Base-by-base conservation (phyloP, 768 basidiomycete genomes). In the Gymnopilus dilepis region DNA sequence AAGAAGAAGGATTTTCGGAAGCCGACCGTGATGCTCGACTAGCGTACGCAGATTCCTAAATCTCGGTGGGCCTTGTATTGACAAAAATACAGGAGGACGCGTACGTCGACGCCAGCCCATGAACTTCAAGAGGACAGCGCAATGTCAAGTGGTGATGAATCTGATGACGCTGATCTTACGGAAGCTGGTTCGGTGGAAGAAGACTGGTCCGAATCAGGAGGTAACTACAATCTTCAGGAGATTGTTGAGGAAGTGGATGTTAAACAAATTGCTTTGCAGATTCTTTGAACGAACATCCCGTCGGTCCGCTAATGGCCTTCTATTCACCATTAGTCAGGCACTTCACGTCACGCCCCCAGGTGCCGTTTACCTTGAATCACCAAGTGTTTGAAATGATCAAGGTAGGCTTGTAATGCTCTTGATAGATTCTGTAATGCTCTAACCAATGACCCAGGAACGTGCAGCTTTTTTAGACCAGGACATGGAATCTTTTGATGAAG, bases 91-190 rank as follows among this genome's bases (percentile, higher is more conserved):
- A 88, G 87, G 52, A 79, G 78, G 65, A 84, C 84, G 6, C 86
- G 89, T 22, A 78, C 84, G 11, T 71, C 74, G 26, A 79, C 80
- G 4, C 81, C 81, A 5, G 62, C 76, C 22, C 62, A 74, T 47
- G 75, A 76, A 11, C 63, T 70, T 19, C 31, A 58, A 19, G 71
- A 83, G 6, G 84, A 87, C 50, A 76, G 76, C 17, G 80, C 78
- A 56, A 79, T 87, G 67, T 85, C 84, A 8, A 89, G 86, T 52
- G 86, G 85, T 3, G 92, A 93, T 64, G 92, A 94, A 72, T 94
- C 92, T 2, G 93, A 94, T 65, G 77, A 91, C 64, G 86, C 85
- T 22, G 89, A 89, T 67, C 69, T 90, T 51, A 89, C 86, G 2
- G 88, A 89, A 48, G 76, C 72, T 38, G 75, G 76, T 58, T 81